A percentile compares a stretch with the other conserved stretches of the same genome.
Evolutionary conservation across 495 filamentous ascomycete genomes (phyloP).

Genomic region (Xylona heveae): DNA sequence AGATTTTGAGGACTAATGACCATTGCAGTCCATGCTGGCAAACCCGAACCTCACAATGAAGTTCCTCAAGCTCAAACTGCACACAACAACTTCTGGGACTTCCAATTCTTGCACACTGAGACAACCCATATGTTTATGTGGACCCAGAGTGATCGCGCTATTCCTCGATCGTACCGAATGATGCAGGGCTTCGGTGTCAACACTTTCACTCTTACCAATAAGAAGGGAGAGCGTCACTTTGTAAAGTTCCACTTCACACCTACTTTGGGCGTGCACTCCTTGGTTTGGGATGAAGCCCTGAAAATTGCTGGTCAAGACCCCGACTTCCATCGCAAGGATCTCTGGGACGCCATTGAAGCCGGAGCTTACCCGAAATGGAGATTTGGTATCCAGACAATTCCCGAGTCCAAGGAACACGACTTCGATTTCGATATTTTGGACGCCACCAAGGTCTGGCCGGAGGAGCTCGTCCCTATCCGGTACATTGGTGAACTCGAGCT

Average conservation of each 20-base stretch:
- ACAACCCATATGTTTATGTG: conserved; percentile 73
- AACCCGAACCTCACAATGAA: conserved; percentile 69
- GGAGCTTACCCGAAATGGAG: conserved; percentile 60
- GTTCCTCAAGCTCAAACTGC: conserved; percentile 37
- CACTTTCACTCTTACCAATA: conserved; percentile 55
- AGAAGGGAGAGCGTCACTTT: conserved; percentile 46
- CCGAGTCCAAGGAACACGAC: conserved; percentile 48
- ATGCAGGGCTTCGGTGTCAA: conserved; percentile 89
- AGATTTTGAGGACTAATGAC: no score
- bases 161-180: conserved; percentile 66
- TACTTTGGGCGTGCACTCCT: conserved; percentile 58
- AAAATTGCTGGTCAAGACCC: conserved; percentile 68
- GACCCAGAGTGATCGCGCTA: conserved; percentile 59
- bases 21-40: conserved; percentile 59
- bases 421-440: conserved; percentile 87
- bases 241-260: conserved; percentile 74
- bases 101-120: conserved; percentile 40
- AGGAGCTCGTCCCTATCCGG: conserved; percentile 57
- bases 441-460: conserved; percentile 83
- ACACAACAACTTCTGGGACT: conserved; percentile 44
- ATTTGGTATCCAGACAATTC: conserved; percentile 60
- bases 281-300: conserved; percentile 77
- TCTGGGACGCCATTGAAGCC: conserved; percentile 59
- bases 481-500: conserved; percentile 69
- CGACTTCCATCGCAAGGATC: conserved; percentile 73